Evolutionary conservation across 306 rosid genomes (phyloP).

Genomic region (Cicer cuneatum): DNA sequence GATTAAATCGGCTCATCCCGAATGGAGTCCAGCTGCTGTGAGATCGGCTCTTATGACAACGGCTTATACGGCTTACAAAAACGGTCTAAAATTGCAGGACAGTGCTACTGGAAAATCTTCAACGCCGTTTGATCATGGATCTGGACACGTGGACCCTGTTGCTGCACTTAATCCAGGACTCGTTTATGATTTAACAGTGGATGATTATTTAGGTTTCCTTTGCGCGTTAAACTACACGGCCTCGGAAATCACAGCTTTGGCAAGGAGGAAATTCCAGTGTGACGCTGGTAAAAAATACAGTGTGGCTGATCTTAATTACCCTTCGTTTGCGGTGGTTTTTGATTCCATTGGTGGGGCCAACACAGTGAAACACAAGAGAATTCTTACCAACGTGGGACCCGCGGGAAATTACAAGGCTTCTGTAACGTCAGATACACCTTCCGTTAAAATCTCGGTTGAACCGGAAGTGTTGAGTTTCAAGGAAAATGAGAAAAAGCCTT

Average conservation of each 20-base stretch:
- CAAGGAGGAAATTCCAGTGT: conserved; percentile 68
- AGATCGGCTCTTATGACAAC: conserved; percentile 94
- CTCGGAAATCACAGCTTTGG: conserved; percentile 48
- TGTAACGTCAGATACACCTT: conserved; percentile 45
- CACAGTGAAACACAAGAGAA: conserved; percentile 61
- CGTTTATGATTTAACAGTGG: conserved; percentile 68
- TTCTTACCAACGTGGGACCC: conserved; percentile 77
- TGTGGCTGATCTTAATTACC: conserved; percentile 77
- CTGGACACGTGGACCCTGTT: conserved; percentile 88
- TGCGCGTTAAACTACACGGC: conserved; percentile 76
- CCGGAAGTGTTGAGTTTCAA: conserved; percentile 70
- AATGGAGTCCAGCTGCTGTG: conserved; percentile 90
- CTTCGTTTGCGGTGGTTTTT: conserved; percentile 76
- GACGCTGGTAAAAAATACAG: conserved; percentile 63
- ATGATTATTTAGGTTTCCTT: conserved; percentile 70
- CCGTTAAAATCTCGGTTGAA: conserved; percentile 69
- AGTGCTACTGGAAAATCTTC: conserved; percentile 70
- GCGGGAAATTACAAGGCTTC: conserved; percentile 73
- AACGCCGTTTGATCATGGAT: conserved; percentile 84
- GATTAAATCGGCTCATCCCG: conserved; percentile 79
- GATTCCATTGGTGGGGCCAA: conserved; percentile 42
- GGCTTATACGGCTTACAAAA: conserved; percentile 74
- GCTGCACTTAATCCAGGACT: conserved; percentile 81
- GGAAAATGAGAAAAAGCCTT: conserved; percentile 69
- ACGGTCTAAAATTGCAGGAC: conserved; percentile 61